phyloP scores from a whole-genome alignment of 2,329 filamentous ascomycete species.

The Endocalyx cinctus region DNA sequence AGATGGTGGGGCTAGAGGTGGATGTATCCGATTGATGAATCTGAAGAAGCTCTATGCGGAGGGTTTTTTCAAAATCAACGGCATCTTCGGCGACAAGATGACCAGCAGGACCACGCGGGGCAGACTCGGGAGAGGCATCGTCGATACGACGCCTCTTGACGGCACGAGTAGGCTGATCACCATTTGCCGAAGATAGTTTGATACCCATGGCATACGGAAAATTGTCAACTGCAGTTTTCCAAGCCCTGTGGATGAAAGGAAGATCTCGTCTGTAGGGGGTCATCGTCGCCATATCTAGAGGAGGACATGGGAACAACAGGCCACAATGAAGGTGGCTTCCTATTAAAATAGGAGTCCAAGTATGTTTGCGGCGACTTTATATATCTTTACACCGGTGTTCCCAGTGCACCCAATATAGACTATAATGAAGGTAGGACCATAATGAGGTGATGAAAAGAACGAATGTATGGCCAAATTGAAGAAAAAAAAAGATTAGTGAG shows the following conservation, averaged over 20 bases:
- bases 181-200: conserved; percentile 34
- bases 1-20: conserved; percentile 29
- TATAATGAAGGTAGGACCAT: no score
- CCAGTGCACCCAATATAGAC: no score
- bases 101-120: conserved; percentile 15
- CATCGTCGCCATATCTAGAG: conserved; percentile 43
- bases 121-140: conserved; percentile 32
- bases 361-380: no score
- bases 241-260: conserved; percentile 53
- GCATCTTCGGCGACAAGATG: conserved; percentile 19
- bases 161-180: conserved; percentile 34
- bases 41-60: conserved; percentile 51
- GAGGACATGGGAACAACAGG: conserved; percentile 29
- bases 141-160: conserved; percentile 48
- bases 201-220: conserved; percentile 41
- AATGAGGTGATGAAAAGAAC: no score
- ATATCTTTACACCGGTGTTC: no score
- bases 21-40: conserved; percentile 45
- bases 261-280: conserved; percentile 40
- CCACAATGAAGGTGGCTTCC: no score
- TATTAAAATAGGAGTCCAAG: no score
- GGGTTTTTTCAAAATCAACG: conserved; percentile 31
- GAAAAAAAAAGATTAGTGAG: no score
- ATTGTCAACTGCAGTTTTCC: conserved; percentile 43
- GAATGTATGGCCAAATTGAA: no score